A percentile compares a stretch with the other conserved stretches of the same genome.
Conservation (phyloP, 768 basidiomycete genomes). For the Suillus alpinus region DNA sequence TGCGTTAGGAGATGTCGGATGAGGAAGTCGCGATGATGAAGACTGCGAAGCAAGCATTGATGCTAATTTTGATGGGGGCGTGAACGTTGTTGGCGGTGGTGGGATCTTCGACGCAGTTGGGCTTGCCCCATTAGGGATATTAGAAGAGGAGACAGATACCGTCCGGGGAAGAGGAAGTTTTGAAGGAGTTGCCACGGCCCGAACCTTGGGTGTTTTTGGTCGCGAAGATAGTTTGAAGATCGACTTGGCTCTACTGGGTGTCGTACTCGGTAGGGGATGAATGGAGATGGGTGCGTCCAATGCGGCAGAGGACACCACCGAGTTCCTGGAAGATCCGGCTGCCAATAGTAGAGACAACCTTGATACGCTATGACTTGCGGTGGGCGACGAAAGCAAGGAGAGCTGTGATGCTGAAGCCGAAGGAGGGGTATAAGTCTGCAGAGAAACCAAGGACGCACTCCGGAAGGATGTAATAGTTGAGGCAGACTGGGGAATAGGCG, state of each 20-base stretch:
- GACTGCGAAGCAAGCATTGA: constrained; percentile 27
- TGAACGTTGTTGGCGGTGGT: constrained; percentile 23
- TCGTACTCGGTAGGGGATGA: constrained; percentile 1
- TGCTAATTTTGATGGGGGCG: constrained; percentile 28
- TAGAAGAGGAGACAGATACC: constrained; percentile 6
- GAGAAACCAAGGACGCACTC: constrained; percentile 20
- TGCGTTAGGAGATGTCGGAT: neutral
- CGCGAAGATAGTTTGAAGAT: constrained; percentile 28
- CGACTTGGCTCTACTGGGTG: constrained; percentile 22
- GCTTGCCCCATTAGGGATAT: neutral
- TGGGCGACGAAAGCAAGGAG: constrained; percentile 10
- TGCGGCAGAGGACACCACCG: constrained; percentile 22
- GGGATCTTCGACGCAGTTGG: constrained; percentile 18
- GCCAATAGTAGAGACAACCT: constrained; percentile 21
- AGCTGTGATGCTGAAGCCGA: constrained; percentile 20
- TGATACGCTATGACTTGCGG: constrained; percentile 13
- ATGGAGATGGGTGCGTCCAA: constrained; percentile 15
- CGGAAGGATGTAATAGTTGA: constrained; percentile 24
- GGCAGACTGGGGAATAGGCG: constrained; percentile 30
- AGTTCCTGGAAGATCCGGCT: constrained; percentile 24
- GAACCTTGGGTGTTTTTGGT: constrained; percentile 21
- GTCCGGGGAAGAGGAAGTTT: constrained; percentile 15
- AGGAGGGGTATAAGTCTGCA: constrained; percentile 5
- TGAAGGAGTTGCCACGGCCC: constrained; percentile 6
- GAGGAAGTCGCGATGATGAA: constrained; percentile 7